Conservation (phyloP, 768 basidiomycete genomes). For the Lentinus tigrinus region DNA sequence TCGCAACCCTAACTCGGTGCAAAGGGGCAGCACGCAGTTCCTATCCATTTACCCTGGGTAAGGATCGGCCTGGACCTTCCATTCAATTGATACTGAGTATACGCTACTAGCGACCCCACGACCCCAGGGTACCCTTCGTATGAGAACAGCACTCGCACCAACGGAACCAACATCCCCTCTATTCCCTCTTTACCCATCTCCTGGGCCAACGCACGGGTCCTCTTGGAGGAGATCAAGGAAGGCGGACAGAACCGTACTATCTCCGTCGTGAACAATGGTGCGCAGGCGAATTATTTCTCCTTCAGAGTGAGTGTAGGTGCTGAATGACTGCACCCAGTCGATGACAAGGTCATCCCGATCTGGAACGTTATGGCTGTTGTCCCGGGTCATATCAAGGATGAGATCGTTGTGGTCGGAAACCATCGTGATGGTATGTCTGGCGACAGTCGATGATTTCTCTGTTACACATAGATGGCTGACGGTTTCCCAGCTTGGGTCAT, state of each 20-base stretch:
- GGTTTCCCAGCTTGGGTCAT: conserved; percentile 55
- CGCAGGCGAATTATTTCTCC: not conserved
- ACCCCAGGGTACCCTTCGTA: conserved; percentile 91
- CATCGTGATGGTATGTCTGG: conserved; percentile 75
- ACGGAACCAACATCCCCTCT: conserved; percentile 59
- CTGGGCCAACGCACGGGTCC: conserved; percentile 73
- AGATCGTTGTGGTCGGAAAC: conserved; percentile 83
- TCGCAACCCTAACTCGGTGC: conserved; percentile 77
- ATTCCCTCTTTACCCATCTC: conserved; percentile 92
- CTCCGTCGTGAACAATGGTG: conserved; percentile 58
- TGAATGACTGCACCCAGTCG: conserved; percentile 42
- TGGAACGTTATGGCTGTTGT: conserved; percentile 88
- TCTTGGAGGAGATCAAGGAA: conserved; percentile 49
- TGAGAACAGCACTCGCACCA: conserved; percentile 66
- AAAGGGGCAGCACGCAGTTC: conserved; percentile 82
- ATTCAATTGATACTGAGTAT: too few relatives aligned
- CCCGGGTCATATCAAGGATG: conserved; percentile 80
- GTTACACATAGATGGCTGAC: conserved; percentile 32
- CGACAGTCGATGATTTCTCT: not conserved
- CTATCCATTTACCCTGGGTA: conserved; percentile 54
- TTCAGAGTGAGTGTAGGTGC: too few relatives aligned
- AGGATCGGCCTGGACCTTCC: not conserved
- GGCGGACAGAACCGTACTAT: conserved; percentile 45
- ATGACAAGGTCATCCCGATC: conserved; percentile 79
- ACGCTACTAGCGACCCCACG: conserved; percentile 56